Evolutionary conservation across 1,284 basidiomycete species (phyloP).

Genomic region (Hymenochaete sp.): DNA sequence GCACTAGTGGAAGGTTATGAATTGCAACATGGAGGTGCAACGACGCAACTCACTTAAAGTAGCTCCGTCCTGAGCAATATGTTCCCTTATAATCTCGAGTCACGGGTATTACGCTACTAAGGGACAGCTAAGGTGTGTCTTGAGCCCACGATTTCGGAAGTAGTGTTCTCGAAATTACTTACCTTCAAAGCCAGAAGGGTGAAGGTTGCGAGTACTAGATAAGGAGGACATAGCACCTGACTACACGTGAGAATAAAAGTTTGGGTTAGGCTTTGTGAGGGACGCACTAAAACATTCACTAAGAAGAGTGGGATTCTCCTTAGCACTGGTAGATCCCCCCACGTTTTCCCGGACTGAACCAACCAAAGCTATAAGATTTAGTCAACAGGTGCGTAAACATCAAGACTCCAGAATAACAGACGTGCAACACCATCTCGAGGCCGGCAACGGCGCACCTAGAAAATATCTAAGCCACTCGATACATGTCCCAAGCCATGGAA

Average conservation of each 20-base stretch:
- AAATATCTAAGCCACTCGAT: conserved; percentile 6
- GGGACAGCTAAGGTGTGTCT: no score
- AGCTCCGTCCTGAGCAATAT: conserved; percentile 14
- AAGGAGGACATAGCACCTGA: conserved; percentile 34
- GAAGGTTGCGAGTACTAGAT: conserved; percentile 29
- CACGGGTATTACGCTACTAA: no score
- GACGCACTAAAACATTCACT: conserved; percentile 8
- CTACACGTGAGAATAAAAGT: conserved; percentile 16
- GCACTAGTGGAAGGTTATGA: conserved; percentile 24
- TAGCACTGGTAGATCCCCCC: conserved; percentile 20
- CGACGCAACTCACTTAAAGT: conserved; percentile 14
- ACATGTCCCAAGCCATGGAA: conserved; percentile 1
- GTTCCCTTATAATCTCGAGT: conserved; percentile 7
- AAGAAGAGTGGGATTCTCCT: conserved; percentile 18
- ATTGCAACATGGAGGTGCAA: conserved; percentile 17
- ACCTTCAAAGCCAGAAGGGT: conserved; percentile 24
- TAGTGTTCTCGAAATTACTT: no score
- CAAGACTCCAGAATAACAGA: no score
- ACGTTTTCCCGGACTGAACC: conserved; percentile 7
- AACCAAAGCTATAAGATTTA: conserved; percentile 26
- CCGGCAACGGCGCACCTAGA: conserved; percentile 40
- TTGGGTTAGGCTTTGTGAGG: no score
- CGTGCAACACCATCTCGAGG: conserved; percentile 42
- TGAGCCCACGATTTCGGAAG: no score
- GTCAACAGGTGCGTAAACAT: conserved; percentile 35